Conservation (phyloP, 495 filamentous ascomycete species). For the Hyaloscypha hepaticicola region DNA sequence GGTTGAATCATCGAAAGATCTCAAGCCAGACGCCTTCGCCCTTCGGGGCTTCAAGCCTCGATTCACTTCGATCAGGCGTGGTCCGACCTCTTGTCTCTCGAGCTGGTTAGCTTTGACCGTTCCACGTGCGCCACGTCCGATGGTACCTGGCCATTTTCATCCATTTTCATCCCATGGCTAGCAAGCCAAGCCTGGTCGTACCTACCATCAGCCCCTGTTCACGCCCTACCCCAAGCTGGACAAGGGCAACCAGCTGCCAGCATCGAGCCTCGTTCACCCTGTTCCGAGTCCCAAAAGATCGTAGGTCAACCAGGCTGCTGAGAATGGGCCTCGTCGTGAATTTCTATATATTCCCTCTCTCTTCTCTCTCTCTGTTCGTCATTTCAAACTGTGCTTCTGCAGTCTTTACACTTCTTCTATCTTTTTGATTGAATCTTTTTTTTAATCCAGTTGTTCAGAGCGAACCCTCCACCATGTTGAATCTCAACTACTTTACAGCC, state of each 20-base stretch:
- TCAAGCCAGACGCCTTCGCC: not conserved
- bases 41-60: not conserved
- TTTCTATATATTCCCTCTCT: not conserved
- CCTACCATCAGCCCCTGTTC: not conserved
- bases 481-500: constrained; percentile 27
- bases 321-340: not conserved
- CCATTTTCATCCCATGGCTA: not conserved
- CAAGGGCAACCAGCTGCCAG: not conserved
- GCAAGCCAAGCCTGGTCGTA: not conserved
- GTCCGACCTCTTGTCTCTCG: not conserved
- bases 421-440: not conserved
- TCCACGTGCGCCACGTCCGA: not conserved
- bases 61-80: not conserved
- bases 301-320: not conserved
- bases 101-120: not conserved
- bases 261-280: not conserved
- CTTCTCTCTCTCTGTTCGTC: not conserved
- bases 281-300: not conserved
- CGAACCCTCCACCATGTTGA: constrained; percentile 25
- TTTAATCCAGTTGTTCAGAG: not conserved
- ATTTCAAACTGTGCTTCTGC: not conserved
- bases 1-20: not conserved
- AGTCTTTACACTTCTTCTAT: not conserved
- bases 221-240: not conserved
- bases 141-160: not conserved